A percentile compares a stretch with the other conserved stretches of the same genome.
Evolutionary conservation across 768 basidiomycete genomes (phyloP).

Genomic region (Boletus sensibilis): DNA sequence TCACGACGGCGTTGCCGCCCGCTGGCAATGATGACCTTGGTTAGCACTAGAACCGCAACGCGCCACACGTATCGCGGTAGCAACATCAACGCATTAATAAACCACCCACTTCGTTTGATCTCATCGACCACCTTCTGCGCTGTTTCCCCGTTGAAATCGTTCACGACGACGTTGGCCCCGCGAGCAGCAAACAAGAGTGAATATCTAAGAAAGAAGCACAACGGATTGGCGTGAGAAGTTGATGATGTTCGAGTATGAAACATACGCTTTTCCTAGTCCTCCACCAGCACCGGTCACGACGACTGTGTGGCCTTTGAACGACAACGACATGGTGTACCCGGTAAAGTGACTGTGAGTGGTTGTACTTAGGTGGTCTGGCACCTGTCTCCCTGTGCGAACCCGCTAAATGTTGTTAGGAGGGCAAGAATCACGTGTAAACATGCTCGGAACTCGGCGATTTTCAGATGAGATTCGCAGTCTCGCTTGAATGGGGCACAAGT

Average conservation of each 20-base stretch:
- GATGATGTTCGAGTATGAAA: conserved; percentile 8
- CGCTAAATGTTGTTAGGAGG: not conserved
- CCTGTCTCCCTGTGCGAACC: not conserved
- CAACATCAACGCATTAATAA: not conserved
- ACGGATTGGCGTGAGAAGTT: not conserved
- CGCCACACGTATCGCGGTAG: not conserved
- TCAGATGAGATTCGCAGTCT: not conserved
- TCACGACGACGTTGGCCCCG: conserved; percentile 93
- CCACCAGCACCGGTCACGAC: conserved; percentile 95
- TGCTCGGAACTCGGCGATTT: not conserved
- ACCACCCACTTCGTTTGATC: conserved; percentile 67
- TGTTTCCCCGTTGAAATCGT: conserved; percentile 85
- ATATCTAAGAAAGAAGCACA: conserved; percentile 52
- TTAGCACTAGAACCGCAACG: not conserved
- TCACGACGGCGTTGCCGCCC: conserved; percentile 85
- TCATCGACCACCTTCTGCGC: conserved; percentile 92
- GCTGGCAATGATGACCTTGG: conserved; percentile 41
- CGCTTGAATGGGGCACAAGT: too few relatives aligned
- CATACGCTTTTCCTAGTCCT: conserved; percentile 89
- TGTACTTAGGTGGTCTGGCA: too few relatives aligned
- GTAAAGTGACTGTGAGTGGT: not conserved
- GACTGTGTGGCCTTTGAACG: conserved; percentile 88
- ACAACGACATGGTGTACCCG: conserved; percentile 42
- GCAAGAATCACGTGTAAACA: conserved; percentile 12
- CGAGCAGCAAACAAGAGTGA: conserved; percentile 88